These are phyloP conservation scores for Brassica hybrid DNA, from an alignment of 441 rosid species.

Conservation along the genomic window DNA sequence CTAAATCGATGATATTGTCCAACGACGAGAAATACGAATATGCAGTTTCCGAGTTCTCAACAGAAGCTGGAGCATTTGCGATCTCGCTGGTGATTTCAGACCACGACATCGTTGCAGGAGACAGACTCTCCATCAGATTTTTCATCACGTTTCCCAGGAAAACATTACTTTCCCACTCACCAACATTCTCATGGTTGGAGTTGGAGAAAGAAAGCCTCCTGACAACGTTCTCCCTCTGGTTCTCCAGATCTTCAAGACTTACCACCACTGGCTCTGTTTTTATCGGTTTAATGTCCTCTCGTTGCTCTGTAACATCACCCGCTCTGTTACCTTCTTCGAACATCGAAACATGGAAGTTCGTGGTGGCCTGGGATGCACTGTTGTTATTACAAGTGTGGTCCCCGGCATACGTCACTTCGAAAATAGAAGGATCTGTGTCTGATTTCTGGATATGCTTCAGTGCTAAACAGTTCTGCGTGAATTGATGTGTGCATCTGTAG, in stretches of 20 bases:
- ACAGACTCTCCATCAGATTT: constrained; percentile 44
- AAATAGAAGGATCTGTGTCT: constrained; percentile 48
- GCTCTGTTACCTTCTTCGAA: constrained; percentile 15
- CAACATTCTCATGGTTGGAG: constrained; percentile 31
- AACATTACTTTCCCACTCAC: constrained; percentile 21
- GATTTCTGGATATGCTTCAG: constrained; percentile 70
- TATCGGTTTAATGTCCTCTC: constrained; percentile 9
- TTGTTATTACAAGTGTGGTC: constrained; percentile 52
- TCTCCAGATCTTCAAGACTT: constrained; percentile 42
- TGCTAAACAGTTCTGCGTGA: constrained; percentile 57
- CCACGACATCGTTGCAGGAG: too few relatives aligned
- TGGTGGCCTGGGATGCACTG: constrained; percentile 10
- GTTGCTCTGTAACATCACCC: constrained; percentile 9
- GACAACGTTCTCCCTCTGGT: constrained; percentile 34
- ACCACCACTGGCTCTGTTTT: constrained; percentile 37
- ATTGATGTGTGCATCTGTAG: constrained; percentile 63
- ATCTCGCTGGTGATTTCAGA: constrained; percentile 41
- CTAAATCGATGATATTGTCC: constrained; percentile 42
- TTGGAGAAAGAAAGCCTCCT: constrained; percentile 46
- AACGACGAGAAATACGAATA: constrained; percentile 1
- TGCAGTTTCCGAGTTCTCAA: too few relatives aligned
- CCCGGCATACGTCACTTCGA: constrained; percentile 57
- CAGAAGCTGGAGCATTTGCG: too few relatives aligned
- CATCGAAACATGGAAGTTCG: constrained; percentile 28
- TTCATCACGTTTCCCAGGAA: constrained; percentile 4